Conservation (phyloP, 2,329 filamentous ascomycete species). For the Alternaria arbusti region DNA sequence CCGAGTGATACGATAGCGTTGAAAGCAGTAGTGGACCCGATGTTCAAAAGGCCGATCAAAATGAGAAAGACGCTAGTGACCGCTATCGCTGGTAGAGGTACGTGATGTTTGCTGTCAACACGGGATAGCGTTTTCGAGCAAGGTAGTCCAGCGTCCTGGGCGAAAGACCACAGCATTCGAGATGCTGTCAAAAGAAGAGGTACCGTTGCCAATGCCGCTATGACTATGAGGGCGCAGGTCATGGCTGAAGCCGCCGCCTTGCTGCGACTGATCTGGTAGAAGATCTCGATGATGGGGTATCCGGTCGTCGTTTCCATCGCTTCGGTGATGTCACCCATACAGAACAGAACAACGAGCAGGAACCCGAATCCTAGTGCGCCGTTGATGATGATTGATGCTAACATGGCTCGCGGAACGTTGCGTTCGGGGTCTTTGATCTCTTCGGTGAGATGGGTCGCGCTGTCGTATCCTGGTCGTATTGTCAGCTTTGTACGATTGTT, state of each 20-base stretch:
- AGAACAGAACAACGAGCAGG: conserved; percentile 49
- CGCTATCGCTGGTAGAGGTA: conserved; percentile 21
- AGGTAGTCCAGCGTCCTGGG: conserved; percentile 44
- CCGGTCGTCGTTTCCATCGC: conserved; percentile 38
- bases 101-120: conserved; percentile 21
- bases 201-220: conserved; percentile 11
- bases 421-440: conserved; percentile 1
- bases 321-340: conserved; percentile 35
- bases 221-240: conserved; percentile 29
- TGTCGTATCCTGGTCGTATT: neutral
- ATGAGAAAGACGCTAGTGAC: conserved; percentile 13
- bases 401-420: conserved; percentile 4
- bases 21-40: conserved; percentile 24
- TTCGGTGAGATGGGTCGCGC: conserved; percentile 6
- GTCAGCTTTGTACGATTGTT: neutral
- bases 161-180: conserved; percentile 35
- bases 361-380: conserved; percentile 39
- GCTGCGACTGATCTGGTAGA: conserved; percentile 13
- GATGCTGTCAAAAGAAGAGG: conserved; percentile 26
- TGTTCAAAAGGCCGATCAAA: conserved; percentile 25
- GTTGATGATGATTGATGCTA: conserved; percentile 35
- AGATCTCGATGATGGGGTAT: conserved; percentile 48
- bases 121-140: conserved; percentile 14
- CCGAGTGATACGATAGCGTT: conserved; percentile 27
- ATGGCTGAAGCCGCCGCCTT: conserved; percentile 18